Evolutionary conservation across 1,284 basidiomycete species (phyloP).

Genomic region (Meripilus lineatus): DNA sequence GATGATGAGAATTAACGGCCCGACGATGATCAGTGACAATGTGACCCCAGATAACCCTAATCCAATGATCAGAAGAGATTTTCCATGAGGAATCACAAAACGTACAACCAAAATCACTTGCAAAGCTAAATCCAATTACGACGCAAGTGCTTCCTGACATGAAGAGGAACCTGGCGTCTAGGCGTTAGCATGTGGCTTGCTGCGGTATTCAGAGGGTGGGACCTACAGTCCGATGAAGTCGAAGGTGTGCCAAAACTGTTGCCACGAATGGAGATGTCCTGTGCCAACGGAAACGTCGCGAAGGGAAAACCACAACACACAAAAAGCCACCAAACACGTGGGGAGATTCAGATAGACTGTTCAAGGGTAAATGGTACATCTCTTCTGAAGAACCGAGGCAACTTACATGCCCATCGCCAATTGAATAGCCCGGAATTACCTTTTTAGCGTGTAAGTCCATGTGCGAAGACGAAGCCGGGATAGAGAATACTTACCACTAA

Average conservation of each 20-base stretch:
- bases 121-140: slow-evolving; percentile 74
- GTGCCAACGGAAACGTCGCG: slow-evolving; percentile 46
- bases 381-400: too few species aligned
- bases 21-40: slow-evolving; percentile 51
- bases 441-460: slow-evolving; percentile 11
- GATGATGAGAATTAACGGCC: slow-evolving; percentile 45
- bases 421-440: slow-evolving; percentile 30
- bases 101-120: slow-evolving; percentile 63
- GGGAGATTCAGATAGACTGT: slow-evolving; percentile 78
- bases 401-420: slow-evolving; percentile 82
- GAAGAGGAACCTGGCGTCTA: slow-evolving; percentile 51
- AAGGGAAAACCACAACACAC: slow-evolving; percentile 56
- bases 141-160: slow-evolving; percentile 70
- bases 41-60: slow-evolving; percentile 55
- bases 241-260: slow-evolving; percentile 46
- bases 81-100: slow-evolving; percentile 12
- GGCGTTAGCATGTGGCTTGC: neutral
- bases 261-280: slow-evolving; percentile 49
- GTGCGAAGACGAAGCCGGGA: neutral
- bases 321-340: slow-evolving; percentile 54
- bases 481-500: slow-evolving; percentile 53
- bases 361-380: too few species aligned
- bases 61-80: neutral
- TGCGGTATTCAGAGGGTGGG: too few species aligned
- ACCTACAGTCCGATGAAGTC: slow-evolving; percentile 75